Evolutionary conservation across 2,329 filamentous ascomycete species (phyloP).

Genomic region (Fusarium secorum): DNA sequence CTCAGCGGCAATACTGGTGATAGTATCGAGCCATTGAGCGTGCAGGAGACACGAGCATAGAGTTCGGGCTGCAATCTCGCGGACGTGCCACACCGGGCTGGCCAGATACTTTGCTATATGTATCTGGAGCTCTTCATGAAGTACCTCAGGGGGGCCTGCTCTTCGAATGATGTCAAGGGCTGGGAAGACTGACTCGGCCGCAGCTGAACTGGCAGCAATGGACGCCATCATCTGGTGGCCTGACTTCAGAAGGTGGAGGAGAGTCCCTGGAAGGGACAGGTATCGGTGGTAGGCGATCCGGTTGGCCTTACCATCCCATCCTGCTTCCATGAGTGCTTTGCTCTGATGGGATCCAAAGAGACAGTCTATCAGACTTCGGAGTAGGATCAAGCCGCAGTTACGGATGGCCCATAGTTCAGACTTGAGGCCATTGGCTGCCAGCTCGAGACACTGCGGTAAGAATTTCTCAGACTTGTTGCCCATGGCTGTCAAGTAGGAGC

Average conservation of each 20-base stretch:
- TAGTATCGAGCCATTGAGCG: conserved; percentile 55
- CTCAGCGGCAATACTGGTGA: conserved; percentile 50
- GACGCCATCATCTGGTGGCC: conserved; percentile 56
- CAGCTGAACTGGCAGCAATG: conserved; percentile 45
- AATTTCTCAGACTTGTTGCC: conserved; percentile 76
- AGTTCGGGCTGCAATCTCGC: conserved; percentile 81
- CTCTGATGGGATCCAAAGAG: conserved; percentile 79
- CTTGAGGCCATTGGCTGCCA: conserved; percentile 82
- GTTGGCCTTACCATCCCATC: conserved; percentile 70
- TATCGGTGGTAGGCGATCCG: conserved; percentile 76
- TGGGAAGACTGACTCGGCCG: conserved; percentile 79
- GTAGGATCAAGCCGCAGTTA: conserved; percentile 89
- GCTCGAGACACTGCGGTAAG: conserved; percentile 74
- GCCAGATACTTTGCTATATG: conserved; percentile 69
- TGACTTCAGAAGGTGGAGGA: conserved; percentile 68
- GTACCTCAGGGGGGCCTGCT: conserved; percentile 68
- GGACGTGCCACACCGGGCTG: conserved; percentile 79
- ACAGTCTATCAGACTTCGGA: conserved; percentile 83
- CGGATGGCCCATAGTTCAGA: conserved; percentile 92
- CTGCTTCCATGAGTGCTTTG: conserved; percentile 67
- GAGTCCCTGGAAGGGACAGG: conserved; percentile 68
- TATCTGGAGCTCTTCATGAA: conserved; percentile 62
- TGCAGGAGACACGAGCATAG: conserved; percentile 69
- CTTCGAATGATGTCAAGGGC: conserved; percentile 82
- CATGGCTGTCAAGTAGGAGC: conserved; percentile 76